phyloP scores from a whole-genome alignment of 176 grass and related monocot species.

The Bothriochloa decipiens region DNA sequence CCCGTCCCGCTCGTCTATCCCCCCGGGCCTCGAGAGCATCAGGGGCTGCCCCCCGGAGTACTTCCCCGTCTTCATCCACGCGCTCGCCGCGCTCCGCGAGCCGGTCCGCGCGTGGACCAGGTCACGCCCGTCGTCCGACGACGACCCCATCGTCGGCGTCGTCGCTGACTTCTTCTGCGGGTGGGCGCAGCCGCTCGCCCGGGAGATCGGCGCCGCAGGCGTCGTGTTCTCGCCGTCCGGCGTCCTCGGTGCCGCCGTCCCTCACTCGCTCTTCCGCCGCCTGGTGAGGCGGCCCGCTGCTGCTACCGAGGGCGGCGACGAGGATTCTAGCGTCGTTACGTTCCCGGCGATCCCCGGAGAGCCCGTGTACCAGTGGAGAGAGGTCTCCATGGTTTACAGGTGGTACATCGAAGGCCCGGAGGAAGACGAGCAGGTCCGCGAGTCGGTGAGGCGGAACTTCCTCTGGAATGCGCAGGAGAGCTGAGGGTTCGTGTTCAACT shows the following conservation, averaged over 20 bases:
- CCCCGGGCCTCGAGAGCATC: constrained; percentile 51
- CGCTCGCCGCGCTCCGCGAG: constrained; percentile 37
- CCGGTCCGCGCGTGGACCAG: constrained; percentile 35
- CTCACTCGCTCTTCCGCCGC: constrained; percentile 50
- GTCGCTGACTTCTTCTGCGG: constrained; percentile 67
- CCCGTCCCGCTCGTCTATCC: constrained; percentile 50
- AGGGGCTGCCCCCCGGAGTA: constrained; percentile 26
- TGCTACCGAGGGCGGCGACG: neutral
- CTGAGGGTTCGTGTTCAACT: constrained; percentile 60
- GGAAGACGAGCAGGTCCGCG: constrained; percentile 14
- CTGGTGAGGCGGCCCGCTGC: constrained; percentile 16
- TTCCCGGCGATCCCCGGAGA: constrained; percentile 48
- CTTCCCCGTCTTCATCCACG: constrained; percentile 38
- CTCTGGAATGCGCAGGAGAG: constrained; percentile 49
- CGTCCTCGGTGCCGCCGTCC: constrained; percentile 45
- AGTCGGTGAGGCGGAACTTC: constrained; percentile 53
- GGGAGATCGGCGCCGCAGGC: constrained; percentile 48
- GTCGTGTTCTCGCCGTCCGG: constrained; percentile 58
- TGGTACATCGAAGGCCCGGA: constrained; percentile 30
- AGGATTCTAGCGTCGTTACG: neutral
- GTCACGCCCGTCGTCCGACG: neutral
- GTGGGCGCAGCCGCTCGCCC: constrained; percentile 65
- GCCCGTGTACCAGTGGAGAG: constrained; percentile 51
- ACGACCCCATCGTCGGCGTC: constrained; percentile 43
- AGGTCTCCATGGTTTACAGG: constrained; percentile 50